These are phyloP conservation scores for Thelonectria discophora DNA, from an alignment of 2,329 filamentous ascomycete species.

Conservation along the genomic window DNA sequence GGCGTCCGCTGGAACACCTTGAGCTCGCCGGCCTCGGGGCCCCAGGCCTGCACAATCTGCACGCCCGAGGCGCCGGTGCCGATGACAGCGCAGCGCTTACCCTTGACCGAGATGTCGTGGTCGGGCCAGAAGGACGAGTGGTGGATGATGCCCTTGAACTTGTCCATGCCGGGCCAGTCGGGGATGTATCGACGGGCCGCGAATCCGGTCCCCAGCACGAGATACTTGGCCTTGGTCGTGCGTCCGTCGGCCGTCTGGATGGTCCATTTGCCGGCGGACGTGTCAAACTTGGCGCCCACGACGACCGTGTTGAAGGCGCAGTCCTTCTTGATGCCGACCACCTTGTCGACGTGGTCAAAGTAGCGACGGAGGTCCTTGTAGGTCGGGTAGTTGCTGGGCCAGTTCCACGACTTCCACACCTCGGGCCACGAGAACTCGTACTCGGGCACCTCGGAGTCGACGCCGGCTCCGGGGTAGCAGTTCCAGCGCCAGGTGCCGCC, in stretches of 20 bases:
- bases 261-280: constrained; percentile 56
- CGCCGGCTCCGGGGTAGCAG: constrained; percentile 62
- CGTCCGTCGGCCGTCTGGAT: constrained; percentile 61
- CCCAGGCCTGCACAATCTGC: constrained; percentile 70
- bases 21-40: constrained; percentile 59
- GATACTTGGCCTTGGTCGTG: constrained; percentile 58
- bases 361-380: constrained; percentile 63
- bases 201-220: constrained; percentile 64
- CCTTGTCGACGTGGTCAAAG: constrained; percentile 67
- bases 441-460: constrained; percentile 63
- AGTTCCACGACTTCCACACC: constrained; percentile 65
- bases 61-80: constrained; percentile 72
- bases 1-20: constrained; percentile 73
- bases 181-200: constrained; percentile 69
- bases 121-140: constrained; percentile 71
- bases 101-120: constrained; percentile 61
- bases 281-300: constrained; percentile 60
- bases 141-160: constrained; percentile 67
- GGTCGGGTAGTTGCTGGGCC: constrained; percentile 61
- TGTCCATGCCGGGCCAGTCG: constrained; percentile 66
- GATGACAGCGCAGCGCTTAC: constrained; percentile 69
- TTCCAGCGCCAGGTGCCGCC: constrained; percentile 68
- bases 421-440: constrained; percentile 64
- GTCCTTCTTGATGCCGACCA: constrained; percentile 64
- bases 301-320: constrained; percentile 65